A percentile compares a stretch with the other conserved stretches of the same genome.
Conservation (phyloP, 1,284 basidiomycete genomes). For the Malassezia sympodialis region DNA sequence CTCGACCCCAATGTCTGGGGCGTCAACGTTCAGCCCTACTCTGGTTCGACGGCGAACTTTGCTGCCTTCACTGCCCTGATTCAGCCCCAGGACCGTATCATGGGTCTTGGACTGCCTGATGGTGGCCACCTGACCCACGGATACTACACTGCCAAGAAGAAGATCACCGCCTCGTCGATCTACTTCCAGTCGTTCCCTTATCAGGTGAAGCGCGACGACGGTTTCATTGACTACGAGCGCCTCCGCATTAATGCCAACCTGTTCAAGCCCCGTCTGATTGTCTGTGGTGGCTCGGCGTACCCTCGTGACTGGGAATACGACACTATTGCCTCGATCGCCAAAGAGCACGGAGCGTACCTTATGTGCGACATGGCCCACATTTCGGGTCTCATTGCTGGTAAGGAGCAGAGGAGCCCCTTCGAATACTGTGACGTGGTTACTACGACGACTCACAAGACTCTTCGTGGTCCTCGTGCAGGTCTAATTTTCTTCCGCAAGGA, state of each 20-base stretch:
- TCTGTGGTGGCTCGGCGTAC: conserved; percentile 97
- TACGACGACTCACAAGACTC: conserved; percentile 77
- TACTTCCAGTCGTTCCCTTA: conserved; percentile 99
- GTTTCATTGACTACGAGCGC: conserved; percentile 80
- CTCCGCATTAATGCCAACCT: conserved; percentile 80
- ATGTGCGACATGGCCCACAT: conserved; percentile 86
- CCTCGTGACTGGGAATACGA: conserved; percentile 78
- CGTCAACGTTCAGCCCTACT: conserved; percentile 99
- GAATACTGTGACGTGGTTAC: conserved; percentile 77
- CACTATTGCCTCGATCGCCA: conserved; percentile 68
- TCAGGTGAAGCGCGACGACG: conserved; percentile 60
- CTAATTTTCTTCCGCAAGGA: conserved; percentile 98
- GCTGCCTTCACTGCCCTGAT: conserved; percentile 92
- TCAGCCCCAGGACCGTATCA: conserved; percentile 93
- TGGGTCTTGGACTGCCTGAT: conserved; percentile 97
- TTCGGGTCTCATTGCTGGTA: conserved; percentile 85
- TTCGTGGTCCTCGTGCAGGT: conserved; percentile 94
- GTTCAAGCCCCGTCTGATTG: conserved; percentile 90
- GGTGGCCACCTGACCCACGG: conserved; percentile 97
- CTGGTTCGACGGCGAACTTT: conserved; percentile 67
- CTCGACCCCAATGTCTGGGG: conserved; percentile 85
- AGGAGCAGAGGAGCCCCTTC: conserved; percentile 86
- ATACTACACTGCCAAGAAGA: conserved; percentile 98
- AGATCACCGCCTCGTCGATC: conserved; percentile 98
- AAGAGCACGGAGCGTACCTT: conserved; percentile 76